Evolutionary conservation across 2,329 filamentous ascomycete species (phyloP), one percentile per base, ranked within the genome.

Genomic region (Fusarium staphyleae): DNA sequence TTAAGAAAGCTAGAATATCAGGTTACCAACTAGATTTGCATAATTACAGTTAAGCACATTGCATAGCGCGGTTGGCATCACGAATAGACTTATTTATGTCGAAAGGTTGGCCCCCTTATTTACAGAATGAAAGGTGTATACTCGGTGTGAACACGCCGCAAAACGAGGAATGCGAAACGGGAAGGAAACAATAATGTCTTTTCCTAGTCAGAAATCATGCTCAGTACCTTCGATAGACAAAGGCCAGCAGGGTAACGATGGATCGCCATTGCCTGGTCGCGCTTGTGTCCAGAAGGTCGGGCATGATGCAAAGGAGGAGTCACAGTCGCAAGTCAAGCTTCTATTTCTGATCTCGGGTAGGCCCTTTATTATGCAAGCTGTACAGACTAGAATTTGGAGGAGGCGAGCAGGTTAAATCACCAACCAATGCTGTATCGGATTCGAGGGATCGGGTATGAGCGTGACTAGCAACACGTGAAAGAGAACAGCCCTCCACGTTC

Each of bases 171-270:
- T 75, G 50, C 85, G 78, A 57, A 88, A 89, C 0, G 87, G 87
- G 53, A 88, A 89, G 11, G 90, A 77, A 1, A 90, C 88, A 34
- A 85, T 77, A 42, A 89, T 74, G 71, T 91, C 87, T 90, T 61
- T 37, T 26, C 36, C 35, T 29, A n/a, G 39, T 35, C 14, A 53
- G 43, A 19, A 34, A 30, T n/a, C 4, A 15, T 5, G n/a, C 11
- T 10, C 3, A 1, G n/a, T 29, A n/a, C 8, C 13, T 13, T 12
- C 12, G 11, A n/a, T 6, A 30, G 28, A 90, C 75, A 65, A 91
- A 91, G 36, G 87, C 81, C 46, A 91, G 74, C 28, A 91, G 77
- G 0, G 87, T 90, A 50, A 90, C 72, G 42, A 91, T 90, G 13
- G 87, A 89, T 42, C 82, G 78, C 87, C 87, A 90, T 51, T 82